Evolutionary conservation across 1,139 yeast genomes (phyloP).

Genomic region (Kodamaea ohmeri): DNA sequence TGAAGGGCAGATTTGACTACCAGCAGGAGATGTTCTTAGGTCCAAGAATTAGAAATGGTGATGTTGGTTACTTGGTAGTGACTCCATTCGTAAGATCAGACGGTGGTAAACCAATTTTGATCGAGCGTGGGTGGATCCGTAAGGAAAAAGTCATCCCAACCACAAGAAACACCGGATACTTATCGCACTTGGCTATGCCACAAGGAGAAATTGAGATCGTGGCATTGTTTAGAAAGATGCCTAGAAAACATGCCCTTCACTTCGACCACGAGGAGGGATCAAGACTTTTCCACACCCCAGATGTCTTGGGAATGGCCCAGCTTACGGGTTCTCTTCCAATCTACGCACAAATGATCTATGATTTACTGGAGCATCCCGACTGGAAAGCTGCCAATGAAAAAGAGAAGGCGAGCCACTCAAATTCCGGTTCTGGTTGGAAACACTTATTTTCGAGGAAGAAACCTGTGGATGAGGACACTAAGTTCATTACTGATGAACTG

Average conservation of each 20-base stretch:
- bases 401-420: constrained; percentile 2
- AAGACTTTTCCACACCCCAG: constrained; percentile 66
- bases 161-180: constrained; percentile 47
- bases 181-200: constrained; percentile 68
- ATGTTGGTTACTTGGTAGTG: constrained; percentile 73
- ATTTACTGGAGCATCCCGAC: constrained; percentile 59
- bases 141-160: constrained; percentile 69
- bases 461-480: constrained; percentile 17
- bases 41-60: constrained; percentile 76
- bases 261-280: constrained; percentile 69
- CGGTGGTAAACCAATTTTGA: constrained; percentile 68
- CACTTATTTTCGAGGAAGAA: constrained; percentile 9
- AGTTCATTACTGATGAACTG: constrained; percentile 18
- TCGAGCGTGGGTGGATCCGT: constrained; percentile 92
- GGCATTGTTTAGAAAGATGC: constrained; percentile 73
- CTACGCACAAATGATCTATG: constrained; percentile 73
- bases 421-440: constrained; percentile 12
- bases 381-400: constrained; percentile 29
- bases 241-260: constrained; percentile 66
- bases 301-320: constrained; percentile 76
- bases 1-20: constrained; percentile 78
- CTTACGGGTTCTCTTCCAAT: constrained; percentile 68
- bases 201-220: constrained; percentile 69
- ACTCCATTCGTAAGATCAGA: constrained; percentile 78
- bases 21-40: constrained; percentile 90